Percentiles rank a stretch among this genome's conserved stretches.
Conservation (phyloP, 345 rosid genomes). For the Leavenworthia alabamica region DNA sequence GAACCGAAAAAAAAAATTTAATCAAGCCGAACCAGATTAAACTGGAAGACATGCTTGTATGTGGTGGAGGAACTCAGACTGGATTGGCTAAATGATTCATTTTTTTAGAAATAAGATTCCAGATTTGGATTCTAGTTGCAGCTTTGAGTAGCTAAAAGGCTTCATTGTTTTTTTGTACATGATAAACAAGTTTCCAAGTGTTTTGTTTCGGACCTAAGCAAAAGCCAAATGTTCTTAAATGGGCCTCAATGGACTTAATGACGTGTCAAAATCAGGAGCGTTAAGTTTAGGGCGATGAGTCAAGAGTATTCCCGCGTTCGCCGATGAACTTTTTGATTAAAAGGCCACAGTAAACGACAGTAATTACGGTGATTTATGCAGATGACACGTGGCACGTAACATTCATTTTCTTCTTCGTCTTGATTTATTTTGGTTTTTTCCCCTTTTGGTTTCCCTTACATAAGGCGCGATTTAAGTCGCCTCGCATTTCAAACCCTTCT, state of each 20-base stretch:
- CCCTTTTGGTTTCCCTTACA: constrained; percentile 5
- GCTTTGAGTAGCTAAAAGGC: not conserved
- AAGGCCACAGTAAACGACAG: not conserved
- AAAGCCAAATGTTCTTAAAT: not conserved
- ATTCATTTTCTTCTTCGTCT: constrained; percentile 33
- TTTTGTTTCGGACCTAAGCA: not conserved
- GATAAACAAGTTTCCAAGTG: not conserved
- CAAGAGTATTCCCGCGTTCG: constrained; percentile 13
- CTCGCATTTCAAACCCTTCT: constrained; percentile 42
- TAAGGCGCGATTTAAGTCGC: constrained; percentile 56
- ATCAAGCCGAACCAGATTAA: not conserved
- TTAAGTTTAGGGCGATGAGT: constrained; percentile 1
- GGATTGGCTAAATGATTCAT: not conserved
- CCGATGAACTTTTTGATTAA: not conserved
- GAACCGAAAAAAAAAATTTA: not conserved
- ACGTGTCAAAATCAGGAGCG: constrained; percentile 12
- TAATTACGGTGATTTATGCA: constrained; percentile 2
- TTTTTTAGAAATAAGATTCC: not conserved
- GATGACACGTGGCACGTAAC: constrained; percentile 6
- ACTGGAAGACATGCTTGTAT: not conserved
- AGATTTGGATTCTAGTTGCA: not conserved
- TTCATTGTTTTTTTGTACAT: not conserved
- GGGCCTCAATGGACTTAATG: not conserved
- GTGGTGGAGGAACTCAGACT: not conserved
- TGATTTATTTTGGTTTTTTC: not conserved